These are phyloP conservation scores for Hypoxylon subgilvum DNA, from an alignment of 495 filamentous ascomycete genomes.

Conservation along the genomic window DNA sequence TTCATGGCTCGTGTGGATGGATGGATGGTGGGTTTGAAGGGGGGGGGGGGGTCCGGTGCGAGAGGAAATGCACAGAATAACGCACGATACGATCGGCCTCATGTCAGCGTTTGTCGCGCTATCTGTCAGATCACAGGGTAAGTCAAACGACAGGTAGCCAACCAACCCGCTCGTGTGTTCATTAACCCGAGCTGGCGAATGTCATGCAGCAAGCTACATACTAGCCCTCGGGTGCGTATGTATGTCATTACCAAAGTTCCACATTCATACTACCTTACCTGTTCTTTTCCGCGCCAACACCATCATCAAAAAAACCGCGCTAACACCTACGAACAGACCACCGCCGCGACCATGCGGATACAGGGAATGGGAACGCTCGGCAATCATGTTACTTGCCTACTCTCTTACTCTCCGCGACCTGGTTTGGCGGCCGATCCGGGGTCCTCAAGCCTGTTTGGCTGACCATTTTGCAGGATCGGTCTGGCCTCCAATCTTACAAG, in stretches of 20 bases:
- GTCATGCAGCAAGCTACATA: conserved; percentile 28
- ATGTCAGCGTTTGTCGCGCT: conserved; percentile 28
- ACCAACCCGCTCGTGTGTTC: conserved; percentile 6
- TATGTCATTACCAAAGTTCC: conserved; percentile 26
- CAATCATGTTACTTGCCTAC: too few relatives aligned
- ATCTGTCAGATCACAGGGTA: conserved; percentile 2
- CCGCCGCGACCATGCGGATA: conserved; percentile 5
- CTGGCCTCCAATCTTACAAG: conserved; percentile 23
- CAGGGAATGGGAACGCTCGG: conserved; percentile 20
- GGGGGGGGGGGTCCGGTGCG: conserved; percentile 6
- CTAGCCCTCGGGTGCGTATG: conserved; percentile 30
- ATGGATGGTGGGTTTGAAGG: not conserved
- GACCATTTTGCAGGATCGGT: conserved; percentile 10
- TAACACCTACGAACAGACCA: conserved; percentile 1
- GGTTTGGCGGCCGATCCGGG: conserved; percentile 20
- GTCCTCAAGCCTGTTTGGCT: conserved; percentile 4
- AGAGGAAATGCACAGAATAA: conserved; percentile 30
- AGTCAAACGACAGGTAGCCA: not conserved
- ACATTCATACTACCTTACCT: conserved; percentile 18
- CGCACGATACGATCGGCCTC: conserved; percentile 22
- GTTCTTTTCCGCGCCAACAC: too few relatives aligned
- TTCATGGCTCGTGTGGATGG: too few relatives aligned
- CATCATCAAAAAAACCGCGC: conserved; percentile 2
- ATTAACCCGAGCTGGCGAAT: conserved; percentile 27
- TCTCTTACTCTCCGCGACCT: conserved; percentile 19